A percentile compares a stretch with the other conserved stretches of the same genome.
These are phyloP conservation scores for Raffaelea ambrosiae DNA, from an alignment of 2,329 filamentous ascomycete genomes.

Conservation along the genomic window DNA sequence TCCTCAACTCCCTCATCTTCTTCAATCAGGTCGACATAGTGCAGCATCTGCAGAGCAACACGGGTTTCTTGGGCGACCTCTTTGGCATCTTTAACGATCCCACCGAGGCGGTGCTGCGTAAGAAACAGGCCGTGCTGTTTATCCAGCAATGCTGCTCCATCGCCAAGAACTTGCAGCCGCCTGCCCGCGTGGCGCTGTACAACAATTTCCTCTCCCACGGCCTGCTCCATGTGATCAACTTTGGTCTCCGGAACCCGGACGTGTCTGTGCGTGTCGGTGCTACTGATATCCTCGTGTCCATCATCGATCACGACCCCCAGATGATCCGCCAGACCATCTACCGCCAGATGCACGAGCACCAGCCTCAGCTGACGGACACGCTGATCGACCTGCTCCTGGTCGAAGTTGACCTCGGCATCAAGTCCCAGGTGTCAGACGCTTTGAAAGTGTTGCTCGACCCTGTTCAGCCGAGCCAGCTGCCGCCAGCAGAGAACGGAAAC, in stretches of 20 bases:
- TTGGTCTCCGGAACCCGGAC: constrained; percentile 77
- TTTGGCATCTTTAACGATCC: constrained; percentile 74
- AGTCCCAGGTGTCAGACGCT: constrained; percentile 89
- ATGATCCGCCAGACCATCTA: constrained; percentile 94
- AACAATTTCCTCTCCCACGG: constrained; percentile 85
- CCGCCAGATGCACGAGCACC: constrained; percentile 80
- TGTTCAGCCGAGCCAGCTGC: constrained; percentile 36
- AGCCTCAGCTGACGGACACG: constrained; percentile 79
- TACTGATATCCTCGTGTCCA: constrained; percentile 84
- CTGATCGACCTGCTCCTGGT: constrained; percentile 85
- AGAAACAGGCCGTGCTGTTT: constrained; percentile 91
- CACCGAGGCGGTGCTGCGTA: constrained; percentile 58
- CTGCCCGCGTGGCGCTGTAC: constrained; percentile 71
- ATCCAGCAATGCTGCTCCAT: constrained; percentile 94
- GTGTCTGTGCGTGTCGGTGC: constrained; percentile 82
- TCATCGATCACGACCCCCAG: constrained; percentile 91
- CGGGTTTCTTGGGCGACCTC: constrained; percentile 64
- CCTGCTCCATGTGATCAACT: constrained; percentile 82
- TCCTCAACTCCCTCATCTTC: constrained; percentile 95
- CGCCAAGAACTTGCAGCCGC: constrained; percentile 86
- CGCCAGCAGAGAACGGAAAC: not conserved
- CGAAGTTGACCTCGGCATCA: constrained; percentile 88
- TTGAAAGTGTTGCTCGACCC: constrained; percentile 88
- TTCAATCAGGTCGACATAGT: constrained; percentile 99
- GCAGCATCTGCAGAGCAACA: constrained; percentile 81